Conservation (phyloP, 2,329 filamentous ascomycete species). For the Grosmannia serpens region DNA sequence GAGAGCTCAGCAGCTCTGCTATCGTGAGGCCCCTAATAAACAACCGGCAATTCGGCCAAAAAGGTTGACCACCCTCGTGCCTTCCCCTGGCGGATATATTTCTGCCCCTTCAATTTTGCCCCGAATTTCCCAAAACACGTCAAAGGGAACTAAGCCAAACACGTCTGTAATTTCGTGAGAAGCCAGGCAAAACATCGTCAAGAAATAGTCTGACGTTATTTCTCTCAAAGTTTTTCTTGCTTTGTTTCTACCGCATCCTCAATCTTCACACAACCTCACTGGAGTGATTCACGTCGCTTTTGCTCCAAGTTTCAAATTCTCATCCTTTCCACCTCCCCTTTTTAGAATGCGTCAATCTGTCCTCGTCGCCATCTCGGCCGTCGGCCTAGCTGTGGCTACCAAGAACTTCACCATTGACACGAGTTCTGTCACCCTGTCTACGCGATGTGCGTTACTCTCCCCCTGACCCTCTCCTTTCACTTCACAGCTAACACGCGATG, state of each 20-base stretch:
- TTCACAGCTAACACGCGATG: conserved; percentile 11
- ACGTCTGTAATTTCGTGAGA: background rate
- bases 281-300: background rate
- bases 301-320: background rate
- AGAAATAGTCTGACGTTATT: background rate
- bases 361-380: conserved; percentile 30
- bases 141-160: background rate
- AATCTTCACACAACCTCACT: background rate
- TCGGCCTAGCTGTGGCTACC: conserved; percentile 27
- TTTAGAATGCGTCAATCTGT: conserved; percentile 30
- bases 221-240: background rate
- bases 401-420: conserved; percentile 35
- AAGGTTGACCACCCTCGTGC: background rate
- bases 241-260: background rate
- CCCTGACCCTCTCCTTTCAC: conserved; percentile 3
- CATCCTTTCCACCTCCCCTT: background rate
- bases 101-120: background rate
- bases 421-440: conserved; percentile 19
- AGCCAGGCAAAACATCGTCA: background rate
- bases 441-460: conserved; percentile 26
- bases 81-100: background rate
- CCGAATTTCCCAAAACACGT: background rate
- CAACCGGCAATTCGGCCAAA: background rate
- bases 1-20: background rate
- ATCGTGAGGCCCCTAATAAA: conserved; percentile 1